These are phyloP conservation scores for Fusarium sp. DNA, from an alignment of 2,329 filamentous ascomycete species.

Conservation along the genomic window DNA sequence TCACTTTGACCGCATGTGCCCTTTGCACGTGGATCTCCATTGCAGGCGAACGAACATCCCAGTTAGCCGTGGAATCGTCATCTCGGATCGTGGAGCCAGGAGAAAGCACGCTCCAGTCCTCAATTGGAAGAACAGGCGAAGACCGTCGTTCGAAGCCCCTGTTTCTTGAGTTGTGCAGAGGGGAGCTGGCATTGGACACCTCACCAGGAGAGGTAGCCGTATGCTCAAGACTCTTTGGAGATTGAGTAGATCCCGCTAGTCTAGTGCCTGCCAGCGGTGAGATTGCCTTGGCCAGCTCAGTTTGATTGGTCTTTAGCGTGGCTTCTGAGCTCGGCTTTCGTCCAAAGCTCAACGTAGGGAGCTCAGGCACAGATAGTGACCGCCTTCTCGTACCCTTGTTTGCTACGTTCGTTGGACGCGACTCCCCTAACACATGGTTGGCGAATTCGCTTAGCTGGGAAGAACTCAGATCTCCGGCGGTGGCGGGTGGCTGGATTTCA, in stretches of 20 bases:
- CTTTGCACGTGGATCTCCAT: slow-evolving; percentile 62
- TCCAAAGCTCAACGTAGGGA: slow-evolving; percentile 32
- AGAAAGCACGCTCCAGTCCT: slow-evolving; percentile 51
- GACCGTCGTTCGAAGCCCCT: slow-evolving; percentile 57
- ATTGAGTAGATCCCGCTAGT: slow-evolving; percentile 18
- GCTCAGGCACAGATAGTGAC: slow-evolving; percentile 47
- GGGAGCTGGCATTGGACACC: slow-evolving; percentile 17
- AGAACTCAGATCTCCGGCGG: slow-evolving; percentile 55
- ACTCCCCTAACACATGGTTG: slow-evolving; percentile 18
- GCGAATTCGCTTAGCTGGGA: slow-evolving; percentile 63
- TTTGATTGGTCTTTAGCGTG: slow-evolving; percentile 15
- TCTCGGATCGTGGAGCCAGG: slow-evolving; percentile 55
- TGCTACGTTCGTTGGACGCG: slow-evolving; percentile 9
- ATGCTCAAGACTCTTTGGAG: slow-evolving; percentile 15
- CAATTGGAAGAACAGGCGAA: slow-evolving; percentile 65
- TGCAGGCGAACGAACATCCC: slow-evolving; percentile 67
- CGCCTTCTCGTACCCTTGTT: slow-evolving; percentile 44
- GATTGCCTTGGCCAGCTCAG: not conserved
- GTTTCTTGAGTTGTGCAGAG: slow-evolving; percentile 12
- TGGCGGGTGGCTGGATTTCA: slow-evolving; percentile 65
- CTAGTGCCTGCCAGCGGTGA: slow-evolving; percentile 19
- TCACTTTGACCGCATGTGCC: slow-evolving; percentile 55
- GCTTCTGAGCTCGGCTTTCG: slow-evolving; percentile 13
- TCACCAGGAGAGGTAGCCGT: slow-evolving; percentile 8
- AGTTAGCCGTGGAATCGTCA: slow-evolving; percentile 62